Conservation (phyloP, 2,329 filamentous ascomycete genomes). For the Phyllosticta citriasiana region DNA sequence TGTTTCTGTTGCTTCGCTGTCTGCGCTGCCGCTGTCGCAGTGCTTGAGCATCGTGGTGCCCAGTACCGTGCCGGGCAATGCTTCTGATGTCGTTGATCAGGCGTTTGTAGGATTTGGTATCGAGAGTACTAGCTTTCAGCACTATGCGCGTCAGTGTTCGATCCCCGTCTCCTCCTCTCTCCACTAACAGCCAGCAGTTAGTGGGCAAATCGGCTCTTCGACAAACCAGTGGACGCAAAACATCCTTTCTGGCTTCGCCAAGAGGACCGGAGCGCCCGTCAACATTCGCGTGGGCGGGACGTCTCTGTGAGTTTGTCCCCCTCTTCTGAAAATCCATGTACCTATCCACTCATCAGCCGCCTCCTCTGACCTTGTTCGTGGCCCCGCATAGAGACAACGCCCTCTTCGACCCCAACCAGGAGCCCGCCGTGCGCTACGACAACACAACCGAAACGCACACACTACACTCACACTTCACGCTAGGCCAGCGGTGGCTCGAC, state of each 20-base stretch:
- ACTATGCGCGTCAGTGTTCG: neutral
- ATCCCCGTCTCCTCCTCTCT: neutral
- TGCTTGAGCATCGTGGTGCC: neutral
- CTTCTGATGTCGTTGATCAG: neutral
- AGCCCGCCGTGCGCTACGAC: neutral
- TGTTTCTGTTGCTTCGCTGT: neutral
- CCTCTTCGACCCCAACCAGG: neutral
- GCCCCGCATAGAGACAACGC: neutral
- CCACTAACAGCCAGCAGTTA: neutral
- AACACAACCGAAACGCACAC: neutral
- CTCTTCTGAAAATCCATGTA: too few species aligned
- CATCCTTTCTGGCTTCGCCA: neutral
- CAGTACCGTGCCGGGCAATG: neutral
- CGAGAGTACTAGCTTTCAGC: neutral
- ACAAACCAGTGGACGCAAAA: neutral
- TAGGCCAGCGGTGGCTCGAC: neutral
- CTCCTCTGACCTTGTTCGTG: neutral
- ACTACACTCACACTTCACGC: neutral
- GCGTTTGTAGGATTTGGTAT: neutral
- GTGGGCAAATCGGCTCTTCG: neutral
- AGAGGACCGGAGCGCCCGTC: neutral
- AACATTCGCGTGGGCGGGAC: constrained; percentile 5
- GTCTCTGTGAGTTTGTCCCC: neutral
- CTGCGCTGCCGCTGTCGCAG: neutral
- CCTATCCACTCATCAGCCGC: neutral